phyloP scores from a whole-genome alignment of 371 early-diverging fungal genomes.

The Vairimorpha necatrix region DNA sequence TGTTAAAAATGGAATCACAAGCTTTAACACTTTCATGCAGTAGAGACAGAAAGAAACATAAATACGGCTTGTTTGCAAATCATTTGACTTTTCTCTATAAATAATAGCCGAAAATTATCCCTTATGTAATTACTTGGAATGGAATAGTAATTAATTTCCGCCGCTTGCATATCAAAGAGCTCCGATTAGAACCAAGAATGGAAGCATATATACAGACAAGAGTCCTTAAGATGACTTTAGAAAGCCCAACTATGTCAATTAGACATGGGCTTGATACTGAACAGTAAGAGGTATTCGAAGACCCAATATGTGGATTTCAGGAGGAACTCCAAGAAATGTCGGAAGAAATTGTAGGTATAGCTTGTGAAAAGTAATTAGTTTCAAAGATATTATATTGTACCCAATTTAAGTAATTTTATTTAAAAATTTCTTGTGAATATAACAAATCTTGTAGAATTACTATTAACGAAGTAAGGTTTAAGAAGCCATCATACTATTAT shows the following conservation, averaged over 20 bases:
- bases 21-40: neutral
- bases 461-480: too few relatives aligned
- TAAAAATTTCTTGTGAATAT: too few relatives aligned
- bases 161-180: neutral
- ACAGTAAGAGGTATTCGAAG: too few relatives aligned
- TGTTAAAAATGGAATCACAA: neutral
- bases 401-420: too few relatives aligned
- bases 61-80: neutral
- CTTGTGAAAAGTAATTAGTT: too few relatives aligned
- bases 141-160: neutral
- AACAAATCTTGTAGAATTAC: too few relatives aligned
- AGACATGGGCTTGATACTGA: too few relatives aligned
- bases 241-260: neutral
- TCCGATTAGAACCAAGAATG: neutral
- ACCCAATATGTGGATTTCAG: too few relatives aligned
- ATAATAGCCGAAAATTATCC: neutral
- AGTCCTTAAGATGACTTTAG: neutral
- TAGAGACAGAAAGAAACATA: neutral
- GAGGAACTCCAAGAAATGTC: too few relatives aligned
- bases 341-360: too few relatives aligned
- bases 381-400: too few relatives aligned
- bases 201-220: constrained; percentile 6
- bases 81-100: neutral
- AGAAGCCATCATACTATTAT: too few relatives aligned
- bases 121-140: constrained; percentile 2